phyloP scores from a whole-genome alignment of 192 early-diverging fungal species.

The Phycomyces blakesleeanus region DNA sequence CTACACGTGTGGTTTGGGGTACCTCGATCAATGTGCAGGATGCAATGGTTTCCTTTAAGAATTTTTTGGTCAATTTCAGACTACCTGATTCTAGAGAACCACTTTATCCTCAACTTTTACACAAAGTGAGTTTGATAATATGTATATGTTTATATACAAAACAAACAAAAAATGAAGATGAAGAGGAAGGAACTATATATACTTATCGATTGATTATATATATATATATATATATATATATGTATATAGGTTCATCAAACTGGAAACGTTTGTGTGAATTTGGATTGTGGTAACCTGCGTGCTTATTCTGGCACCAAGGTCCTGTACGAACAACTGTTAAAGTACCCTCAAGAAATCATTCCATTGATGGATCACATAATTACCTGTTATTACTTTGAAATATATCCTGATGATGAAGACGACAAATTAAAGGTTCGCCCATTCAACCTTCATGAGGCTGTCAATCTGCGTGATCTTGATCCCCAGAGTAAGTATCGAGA shows the following conservation, averaged over 20 bases:
- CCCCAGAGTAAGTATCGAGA: constrained; percentile 66
- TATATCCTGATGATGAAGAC: constrained; percentile 57
- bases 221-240: constrained; percentile 11
- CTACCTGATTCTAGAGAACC: constrained; percentile 55
- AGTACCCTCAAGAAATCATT: constrained; percentile 95
- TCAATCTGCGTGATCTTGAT: constrained; percentile 93
- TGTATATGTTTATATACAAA: neutral
- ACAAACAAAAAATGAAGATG: neutral
- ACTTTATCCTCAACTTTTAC: constrained; percentile 74
- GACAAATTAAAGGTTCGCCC: constrained; percentile 66
- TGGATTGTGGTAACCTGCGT: constrained; percentile 83
- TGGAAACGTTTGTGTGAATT: constrained; percentile 72
- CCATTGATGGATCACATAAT: constrained; percentile 89
- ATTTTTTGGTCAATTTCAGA: constrained; percentile 78
- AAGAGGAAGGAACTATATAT: neutral
- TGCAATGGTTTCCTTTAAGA: constrained; percentile 69
- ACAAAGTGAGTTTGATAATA: constrained; percentile 37
- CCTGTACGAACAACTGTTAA: constrained; percentile 82
- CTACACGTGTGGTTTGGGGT: constrained; percentile 81
- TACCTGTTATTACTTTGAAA: constrained; percentile 65
- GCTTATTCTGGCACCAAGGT: constrained; percentile 61
- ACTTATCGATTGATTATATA: neutral
- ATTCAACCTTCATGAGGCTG: constrained; percentile 71
- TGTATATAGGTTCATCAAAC: constrained; percentile 69
- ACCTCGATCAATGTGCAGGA: constrained; percentile 89